Percentiles rank a stretch among this genome's conserved stretches.
Evolutionary conservation across 2,329 filamentous ascomycete species (phyloP).

Genomic region (Verticillium albo-atrum): DNA sequence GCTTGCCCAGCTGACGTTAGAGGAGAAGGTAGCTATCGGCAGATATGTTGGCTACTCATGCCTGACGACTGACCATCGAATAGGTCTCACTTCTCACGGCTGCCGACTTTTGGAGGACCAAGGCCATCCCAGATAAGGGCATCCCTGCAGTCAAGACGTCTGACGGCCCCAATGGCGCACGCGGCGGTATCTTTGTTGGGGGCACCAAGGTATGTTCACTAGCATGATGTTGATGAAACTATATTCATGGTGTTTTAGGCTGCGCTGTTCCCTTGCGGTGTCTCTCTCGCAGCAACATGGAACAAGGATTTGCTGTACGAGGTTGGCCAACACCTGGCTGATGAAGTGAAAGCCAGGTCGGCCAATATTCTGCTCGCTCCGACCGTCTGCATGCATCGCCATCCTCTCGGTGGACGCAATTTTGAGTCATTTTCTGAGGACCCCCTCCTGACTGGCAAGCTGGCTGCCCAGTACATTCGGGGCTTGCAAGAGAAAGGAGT

Average conservation of each 20-base stretch:
- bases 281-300: conserved; percentile 76
- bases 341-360: conserved; percentile 68
- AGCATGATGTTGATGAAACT: not conserved
- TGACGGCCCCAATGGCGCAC: conserved; percentile 67
- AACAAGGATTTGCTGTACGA: conserved; percentile 65
- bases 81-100: conserved; percentile 57
- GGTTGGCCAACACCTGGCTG: conserved; percentile 66
- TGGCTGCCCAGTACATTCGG: conserved; percentile 67
- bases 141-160: conserved; percentile 63
- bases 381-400: conserved; percentile 77
- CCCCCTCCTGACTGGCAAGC: conserved; percentile 68
- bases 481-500: conserved; percentile 71
- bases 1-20: conserved; percentile 45
- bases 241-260: conserved; percentile 41
- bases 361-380: conserved; percentile 71
- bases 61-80: not conserved
- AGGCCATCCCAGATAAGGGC: conserved; percentile 55
- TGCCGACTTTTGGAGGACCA: conserved; percentile 68
- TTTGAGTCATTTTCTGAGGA: conserved; percentile 88
- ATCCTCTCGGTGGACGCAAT: conserved; percentile 77
- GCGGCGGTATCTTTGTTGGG: conserved; percentile 64
- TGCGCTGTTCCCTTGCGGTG: conserved; percentile 74
- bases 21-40: conserved; percentile 47
- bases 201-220: conserved; percentile 49
- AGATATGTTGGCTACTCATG: not conserved